phyloP scores from a whole-genome alignment of 306 rosid species.

The Erythrophleum fordii region DNA sequence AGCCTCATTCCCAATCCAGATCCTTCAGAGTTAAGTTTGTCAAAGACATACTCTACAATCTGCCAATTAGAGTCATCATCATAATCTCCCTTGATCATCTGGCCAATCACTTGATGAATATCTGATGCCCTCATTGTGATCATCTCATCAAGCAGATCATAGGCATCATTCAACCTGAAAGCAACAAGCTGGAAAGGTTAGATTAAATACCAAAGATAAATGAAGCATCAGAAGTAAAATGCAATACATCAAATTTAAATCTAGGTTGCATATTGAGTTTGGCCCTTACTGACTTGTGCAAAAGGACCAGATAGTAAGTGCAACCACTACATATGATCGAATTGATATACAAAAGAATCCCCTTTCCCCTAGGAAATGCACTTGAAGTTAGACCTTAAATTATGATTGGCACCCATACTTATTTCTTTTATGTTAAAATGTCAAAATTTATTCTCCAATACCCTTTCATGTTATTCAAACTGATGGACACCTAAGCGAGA shows the following conservation, averaged over 20 bases:
- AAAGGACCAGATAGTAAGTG: constrained; percentile 32
- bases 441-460: background rate
- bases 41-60: constrained; percentile 96
- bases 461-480: no score
- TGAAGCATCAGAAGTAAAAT: constrained; percentile 33
- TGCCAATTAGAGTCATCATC: constrained; percentile 97
- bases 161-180: constrained; percentile 81
- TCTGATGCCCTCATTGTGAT: constrained; percentile 68
- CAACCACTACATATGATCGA: background rate
- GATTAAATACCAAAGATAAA: constrained; percentile 33
- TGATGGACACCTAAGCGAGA: no score
- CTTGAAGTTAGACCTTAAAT: constrained; percentile 13
- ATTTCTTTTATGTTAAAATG: constrained; percentile 6
- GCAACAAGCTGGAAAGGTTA: constrained; percentile 42
- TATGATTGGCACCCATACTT: constrained; percentile 4
- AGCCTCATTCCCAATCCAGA: constrained; percentile 83
- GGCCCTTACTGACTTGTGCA: background rate
- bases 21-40: constrained; percentile 88
- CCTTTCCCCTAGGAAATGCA: background rate
- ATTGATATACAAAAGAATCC: background rate
- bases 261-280: constrained; percentile 6
- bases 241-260: constrained; percentile 24
- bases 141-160: constrained; percentile 79
- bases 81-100: constrained; percentile 91
- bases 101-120: constrained; percentile 91